Evolutionary conservation across 106 monocot genomes (phyloP).

Genomic region (Dioscorea dumetorum): DNA sequence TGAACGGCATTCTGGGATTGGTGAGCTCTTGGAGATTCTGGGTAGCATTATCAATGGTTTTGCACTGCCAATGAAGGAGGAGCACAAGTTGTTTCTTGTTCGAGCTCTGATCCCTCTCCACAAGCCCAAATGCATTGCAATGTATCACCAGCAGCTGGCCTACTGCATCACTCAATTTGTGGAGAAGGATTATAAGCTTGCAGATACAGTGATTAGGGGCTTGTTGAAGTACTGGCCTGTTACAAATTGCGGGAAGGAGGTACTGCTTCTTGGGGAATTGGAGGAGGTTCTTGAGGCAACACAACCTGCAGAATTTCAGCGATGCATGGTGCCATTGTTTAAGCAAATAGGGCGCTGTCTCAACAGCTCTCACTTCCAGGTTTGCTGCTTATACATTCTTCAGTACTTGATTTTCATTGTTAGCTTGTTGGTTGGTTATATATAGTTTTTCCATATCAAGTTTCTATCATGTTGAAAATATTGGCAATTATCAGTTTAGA

Average conservation of each 20-base stretch:
- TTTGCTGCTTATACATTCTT: neutral
- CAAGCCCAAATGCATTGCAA: conserved; percentile 34
- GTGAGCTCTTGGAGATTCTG: conserved; percentile 42
- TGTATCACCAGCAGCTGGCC: conserved; percentile 41
- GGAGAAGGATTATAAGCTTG: conserved; percentile 60
- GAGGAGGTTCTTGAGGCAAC: conserved; percentile 50
- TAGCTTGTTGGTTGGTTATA: neutral
- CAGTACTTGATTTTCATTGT: neutral
- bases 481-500: too few species aligned
- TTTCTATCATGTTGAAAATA: too few species aligned
- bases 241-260: conserved; percentile 50
- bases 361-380: conserved; percentile 71
- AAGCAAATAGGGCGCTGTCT: conserved; percentile 49
- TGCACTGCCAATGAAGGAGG: conserved; percentile 54
- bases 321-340: conserved; percentile 44
- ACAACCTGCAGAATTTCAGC: conserved; percentile 45
- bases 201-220: conserved; percentile 37
- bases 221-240: conserved; percentile 52
- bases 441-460: too few species aligned
- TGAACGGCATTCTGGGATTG: conserved; percentile 35
- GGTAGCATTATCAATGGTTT: conserved; percentile 54
- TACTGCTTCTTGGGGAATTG: conserved; percentile 43
- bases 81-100: conserved; percentile 49
- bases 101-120: conserved; percentile 44
- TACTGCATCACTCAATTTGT: conserved; percentile 52